Conservation (phyloP, 768 basidiomycete genomes). For the Tylopilus subfusipes region DNA sequence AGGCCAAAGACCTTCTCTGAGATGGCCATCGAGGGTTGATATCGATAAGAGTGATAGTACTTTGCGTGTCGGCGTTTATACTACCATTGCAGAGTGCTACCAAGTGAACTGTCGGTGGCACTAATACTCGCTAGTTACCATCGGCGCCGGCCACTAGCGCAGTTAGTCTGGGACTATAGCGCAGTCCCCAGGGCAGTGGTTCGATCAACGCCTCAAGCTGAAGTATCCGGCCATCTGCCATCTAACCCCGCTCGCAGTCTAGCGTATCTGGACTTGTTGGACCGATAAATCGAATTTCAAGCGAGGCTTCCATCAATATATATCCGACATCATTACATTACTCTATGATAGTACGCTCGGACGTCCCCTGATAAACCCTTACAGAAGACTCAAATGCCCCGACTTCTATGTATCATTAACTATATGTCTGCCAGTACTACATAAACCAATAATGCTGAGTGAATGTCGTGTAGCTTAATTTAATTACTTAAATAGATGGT, state of each 20-base stretch:
- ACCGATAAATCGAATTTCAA: background rate
- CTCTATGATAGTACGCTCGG: too few relatives aligned
- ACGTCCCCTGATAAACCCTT: too few relatives aligned
- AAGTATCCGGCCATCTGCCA: too few relatives aligned
- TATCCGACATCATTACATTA: too few relatives aligned
- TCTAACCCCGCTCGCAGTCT: too few relatives aligned
- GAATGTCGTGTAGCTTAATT: conserved; percentile 10
- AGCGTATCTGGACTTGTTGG: too few relatives aligned
- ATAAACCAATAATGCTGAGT: conserved; percentile 1
- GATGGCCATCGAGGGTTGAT: conserved; percentile 19
- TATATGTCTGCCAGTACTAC: background rate
- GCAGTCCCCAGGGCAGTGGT: too few relatives aligned
- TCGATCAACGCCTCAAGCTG: too few relatives aligned
- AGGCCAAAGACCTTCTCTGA: conserved; percentile 33
- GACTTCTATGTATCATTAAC: conserved; percentile 10
- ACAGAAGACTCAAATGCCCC: background rate
- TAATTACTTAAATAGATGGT: conserved; percentile 18
- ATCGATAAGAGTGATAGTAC: background rate
- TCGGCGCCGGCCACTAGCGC: too few relatives aligned
- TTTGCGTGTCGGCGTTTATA: background rate
- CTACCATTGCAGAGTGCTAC: background rate
- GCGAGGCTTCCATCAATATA: too few relatives aligned
- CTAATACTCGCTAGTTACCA: background rate
- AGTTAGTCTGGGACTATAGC: too few relatives aligned
- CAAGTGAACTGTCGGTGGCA: background rate